Conservation (phyloP, 306 rosid species). For the Vigna hirtella region DNA sequence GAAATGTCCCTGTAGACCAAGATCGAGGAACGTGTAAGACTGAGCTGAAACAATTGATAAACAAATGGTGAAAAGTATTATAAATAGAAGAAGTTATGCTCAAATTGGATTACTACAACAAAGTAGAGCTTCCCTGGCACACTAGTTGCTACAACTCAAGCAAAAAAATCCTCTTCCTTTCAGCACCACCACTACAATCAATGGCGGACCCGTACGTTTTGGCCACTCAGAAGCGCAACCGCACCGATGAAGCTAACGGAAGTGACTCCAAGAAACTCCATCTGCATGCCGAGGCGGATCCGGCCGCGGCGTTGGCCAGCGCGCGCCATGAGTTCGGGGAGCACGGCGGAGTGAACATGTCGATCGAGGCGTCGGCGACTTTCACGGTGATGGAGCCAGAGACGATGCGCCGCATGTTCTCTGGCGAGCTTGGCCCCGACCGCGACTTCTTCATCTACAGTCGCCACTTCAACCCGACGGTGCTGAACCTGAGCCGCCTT, state of each 20-base stretch:
- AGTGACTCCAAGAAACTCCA: conserved; percentile 54
- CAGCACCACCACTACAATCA: not conserved
- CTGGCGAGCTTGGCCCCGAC: conserved; percentile 91
- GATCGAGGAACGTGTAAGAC: not conserved
- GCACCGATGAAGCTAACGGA: conserved; percentile 36
- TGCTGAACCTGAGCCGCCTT: conserved; percentile 80
- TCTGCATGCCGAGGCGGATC: conserved; percentile 42
- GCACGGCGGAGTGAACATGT: conserved; percentile 99
- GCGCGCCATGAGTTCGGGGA: conserved; percentile 96
- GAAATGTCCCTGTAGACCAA: not conserved
- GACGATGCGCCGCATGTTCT: conserved; percentile 83
- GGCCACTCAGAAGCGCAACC: conserved; percentile 53
- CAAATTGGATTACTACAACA: not conserved
- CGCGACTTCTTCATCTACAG: conserved; percentile 92
- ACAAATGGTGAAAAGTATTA: not conserved
- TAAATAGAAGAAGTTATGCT: not conserved
- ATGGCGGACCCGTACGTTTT: conserved; percentile 57
- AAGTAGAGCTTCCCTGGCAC: not conserved
- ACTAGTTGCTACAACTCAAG: not conserved
- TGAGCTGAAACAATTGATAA: not conserved
- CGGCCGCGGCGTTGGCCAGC: conserved; percentile 74
- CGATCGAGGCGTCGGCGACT: conserved; percentile 97
- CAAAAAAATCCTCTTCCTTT: not conserved
- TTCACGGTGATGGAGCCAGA: conserved; percentile 99
- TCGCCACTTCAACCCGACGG: conserved; percentile 98